Base-by-base conservation (phyloP, 2,329 filamentous ascomycete species). In the Penicillium sp. region DNA sequence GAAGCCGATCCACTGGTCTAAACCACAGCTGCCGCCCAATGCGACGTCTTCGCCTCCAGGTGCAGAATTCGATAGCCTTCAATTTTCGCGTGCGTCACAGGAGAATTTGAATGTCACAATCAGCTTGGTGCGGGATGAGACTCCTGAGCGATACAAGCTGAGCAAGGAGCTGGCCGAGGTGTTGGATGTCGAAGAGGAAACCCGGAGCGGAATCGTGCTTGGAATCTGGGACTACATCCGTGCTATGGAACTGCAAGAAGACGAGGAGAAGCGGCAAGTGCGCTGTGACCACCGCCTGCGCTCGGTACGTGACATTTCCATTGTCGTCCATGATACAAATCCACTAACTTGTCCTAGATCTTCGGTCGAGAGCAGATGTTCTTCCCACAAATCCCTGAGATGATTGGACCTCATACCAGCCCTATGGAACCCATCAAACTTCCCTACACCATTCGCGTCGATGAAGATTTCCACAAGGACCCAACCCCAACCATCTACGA, bases 161-260 rank as follows among this genome's bases (percentile, higher is more conserved):
- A 93, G 84, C 70, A 83, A 86, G 43, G 82, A 85, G 49, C 76
- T 98, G 40, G 85, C 89, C 9, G 87, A 95, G 43, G 80, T 97
- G 12, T 77, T 97, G 15, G 93, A 96, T 64, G 88, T 88, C 63
- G 79, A 84, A 42, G 89, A 95, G 69, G 92, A 89, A 44, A 92
- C 93, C 25, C 85, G 90, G 27, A 86, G 89, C 33, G 90, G 93
- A 54, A 87, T 91, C 6, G 84, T 95, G 25, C 88, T 95, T 78
- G 91, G 88, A 12, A 81, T 98, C 28, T 98, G 91, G 89, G 91
- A 96, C 66, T 98, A 98, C 64, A 88, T 95, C 58, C 86, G 89
- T 60, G 79, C 88, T 18, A 87, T 88, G 77, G 84, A 86, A 15
- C 76, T 98, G 41, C 89, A 95, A 68, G 92, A 96, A 66, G 91